Percentiles rank a stretch among this genome's conserved stretches.
Evolutionary conservation across 495 filamentous ascomycete species (phyloP).

Genomic region (Penicillium egyptiacum): DNA sequence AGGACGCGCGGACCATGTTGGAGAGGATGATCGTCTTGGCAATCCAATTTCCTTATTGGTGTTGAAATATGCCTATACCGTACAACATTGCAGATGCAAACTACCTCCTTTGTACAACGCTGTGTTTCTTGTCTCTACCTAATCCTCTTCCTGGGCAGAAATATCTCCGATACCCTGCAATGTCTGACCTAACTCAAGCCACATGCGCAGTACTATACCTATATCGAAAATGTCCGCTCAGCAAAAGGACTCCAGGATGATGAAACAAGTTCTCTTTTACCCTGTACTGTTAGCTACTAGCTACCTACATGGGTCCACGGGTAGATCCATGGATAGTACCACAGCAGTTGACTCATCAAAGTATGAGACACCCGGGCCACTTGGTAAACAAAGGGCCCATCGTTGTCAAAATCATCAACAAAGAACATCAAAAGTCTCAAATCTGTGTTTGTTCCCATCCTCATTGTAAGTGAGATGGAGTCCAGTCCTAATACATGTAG

Average conservation of each 20-base stretch:
- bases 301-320: neutral
- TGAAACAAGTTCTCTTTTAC: neutral
- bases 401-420: neutral
- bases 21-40: neutral
- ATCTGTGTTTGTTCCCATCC: neutral
- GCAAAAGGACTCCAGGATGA: neutral
- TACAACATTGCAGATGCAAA: neutral
- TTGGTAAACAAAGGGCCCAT: neutral
- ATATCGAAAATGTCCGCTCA: neutral
- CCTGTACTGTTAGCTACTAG: neutral
- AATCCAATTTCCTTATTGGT: neutral
- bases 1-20: neutral
- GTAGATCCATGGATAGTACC: neutral
- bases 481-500: neutral
- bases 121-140: neutral
- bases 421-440: neutral
- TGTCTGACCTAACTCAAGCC: neutral
- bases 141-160: neutral
- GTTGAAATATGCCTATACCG: neutral
- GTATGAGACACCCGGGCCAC: neutral
- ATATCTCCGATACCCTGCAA: neutral
- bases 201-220: neutral
- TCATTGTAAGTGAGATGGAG: slow-evolving; percentile 2
- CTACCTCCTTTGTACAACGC: neutral
- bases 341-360: neutral